Conservation (phyloP, 1,284 basidiomycete species). For the Mycosarcoma maydis region DNA sequence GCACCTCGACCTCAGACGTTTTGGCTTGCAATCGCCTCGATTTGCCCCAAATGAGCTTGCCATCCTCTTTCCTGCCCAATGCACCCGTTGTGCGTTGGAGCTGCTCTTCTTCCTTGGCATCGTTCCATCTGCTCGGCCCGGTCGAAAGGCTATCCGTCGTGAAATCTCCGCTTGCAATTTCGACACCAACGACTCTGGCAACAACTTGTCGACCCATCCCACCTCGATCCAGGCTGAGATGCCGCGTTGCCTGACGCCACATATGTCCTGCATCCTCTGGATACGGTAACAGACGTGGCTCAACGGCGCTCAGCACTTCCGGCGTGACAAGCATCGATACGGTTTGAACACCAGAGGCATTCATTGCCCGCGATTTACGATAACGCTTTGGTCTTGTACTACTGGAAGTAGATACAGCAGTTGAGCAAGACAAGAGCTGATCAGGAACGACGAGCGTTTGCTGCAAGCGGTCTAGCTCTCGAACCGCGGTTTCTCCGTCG, state of each 20-base stretch:
- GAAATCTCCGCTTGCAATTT: constrained; percentile 14
- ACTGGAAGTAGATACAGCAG: not conserved
- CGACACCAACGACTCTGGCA: constrained; percentile 25
- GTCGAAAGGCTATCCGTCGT: constrained; percentile 22
- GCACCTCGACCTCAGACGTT: constrained; percentile 1
- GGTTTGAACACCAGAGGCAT: not conserved
- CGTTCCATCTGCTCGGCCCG: constrained; percentile 5
- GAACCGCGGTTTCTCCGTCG: constrained; percentile 3
- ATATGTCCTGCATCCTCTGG: constrained; percentile 1
- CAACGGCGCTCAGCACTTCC: constrained; percentile 23
- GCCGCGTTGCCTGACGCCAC: constrained; percentile 20
- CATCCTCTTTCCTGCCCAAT: constrained; percentile 17
- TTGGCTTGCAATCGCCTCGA: constrained; percentile 9
- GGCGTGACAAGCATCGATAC: constrained; percentile 6
- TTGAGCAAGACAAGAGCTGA: not conserved
- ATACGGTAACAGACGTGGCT: constrained; percentile 21
- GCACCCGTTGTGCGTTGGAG: constrained; percentile 1
- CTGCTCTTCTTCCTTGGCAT: not conserved
- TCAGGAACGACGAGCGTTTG: constrained; percentile 18
- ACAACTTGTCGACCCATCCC: constrained; percentile 16
- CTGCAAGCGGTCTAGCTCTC: constrained; percentile 18
- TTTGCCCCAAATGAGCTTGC: constrained; percentile 35
- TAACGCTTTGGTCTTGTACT: constrained; percentile 5
- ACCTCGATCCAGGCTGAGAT: constrained; percentile 10
- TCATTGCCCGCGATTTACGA: constrained; percentile 6